Evolutionary conservation across 2,329 filamentous ascomycete species (phyloP), one percentile per base, ranked within the genome.

Genomic region (Cladophialophora chaetospira): DNA sequence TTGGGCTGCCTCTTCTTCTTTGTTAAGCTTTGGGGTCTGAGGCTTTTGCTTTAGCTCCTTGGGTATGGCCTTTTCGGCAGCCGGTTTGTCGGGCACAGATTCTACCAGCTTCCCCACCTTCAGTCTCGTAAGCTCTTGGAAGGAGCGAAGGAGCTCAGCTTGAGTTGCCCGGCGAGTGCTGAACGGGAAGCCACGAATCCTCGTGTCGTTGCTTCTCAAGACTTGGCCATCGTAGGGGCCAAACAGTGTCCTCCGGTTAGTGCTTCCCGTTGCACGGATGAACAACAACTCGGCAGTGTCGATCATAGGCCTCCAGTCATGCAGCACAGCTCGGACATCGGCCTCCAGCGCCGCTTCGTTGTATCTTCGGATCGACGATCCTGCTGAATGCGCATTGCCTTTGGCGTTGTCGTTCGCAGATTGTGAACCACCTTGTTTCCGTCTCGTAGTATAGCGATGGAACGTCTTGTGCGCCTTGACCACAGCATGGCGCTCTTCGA

Each of bases 381-480:
- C 94, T 5, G 92, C 95, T 3, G 94, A 97, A 73, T 97, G 91
- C 0, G 94, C 94, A 44, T 88, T 87, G 11, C 94, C 93, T 70
- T 96, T 96, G n/a, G 92, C 84, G 60, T 90, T 88, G 71, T 99
- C 94, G 71, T 91, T 97, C 25, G 93, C 88, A 2, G 92, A 95
- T 71, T 99, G 94, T 9, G 91, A 87, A 38, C 95, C 94, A 78
- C 94, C 94, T 72, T 99, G 94, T 72, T 99, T 99, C 64, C 94
- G 83, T 63, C 94, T 82, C 4, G 94, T 99, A 0, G 95, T 99
- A 70, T 99, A 99, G 55, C 94, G 84, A 72, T 99, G 95, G 72
- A 97, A 99, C 0, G 93, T 97, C 77, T 99, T 99, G 74, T 97
- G 93, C 0, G 91, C 93, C 42, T 97, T 81, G 0, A 97, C 90